phyloP scores from a whole-genome alignment of 2,329 filamentous ascomycete genomes.

The Leptographium galeiforme region DNA sequence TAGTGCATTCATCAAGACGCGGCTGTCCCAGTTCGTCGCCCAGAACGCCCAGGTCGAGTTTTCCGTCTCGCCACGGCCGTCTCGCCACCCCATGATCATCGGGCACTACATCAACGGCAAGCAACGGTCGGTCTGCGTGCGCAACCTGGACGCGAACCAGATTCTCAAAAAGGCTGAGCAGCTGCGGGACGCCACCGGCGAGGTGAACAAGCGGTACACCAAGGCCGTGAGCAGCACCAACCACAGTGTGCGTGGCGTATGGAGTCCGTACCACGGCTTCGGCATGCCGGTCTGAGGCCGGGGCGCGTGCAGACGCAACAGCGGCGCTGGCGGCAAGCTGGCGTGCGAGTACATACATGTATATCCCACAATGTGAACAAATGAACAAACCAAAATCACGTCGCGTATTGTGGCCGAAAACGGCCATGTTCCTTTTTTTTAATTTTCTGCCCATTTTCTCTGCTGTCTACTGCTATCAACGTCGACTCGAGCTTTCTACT shows the following conservation, averaged over 20 bases:
- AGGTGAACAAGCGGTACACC: conserved; percentile 51
- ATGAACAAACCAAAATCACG: background rate
- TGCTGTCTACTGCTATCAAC: background rate
- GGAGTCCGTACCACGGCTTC: conserved; percentile 56
- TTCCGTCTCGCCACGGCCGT: conserved; percentile 77
- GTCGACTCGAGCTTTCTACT: conserved; percentile 21
- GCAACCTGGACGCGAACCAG: conserved; percentile 69
- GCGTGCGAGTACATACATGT: conserved; percentile 1
- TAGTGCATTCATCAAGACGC: conserved; percentile 69
- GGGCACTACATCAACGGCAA: conserved; percentile 89
- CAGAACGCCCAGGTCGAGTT: conserved; percentile 84
- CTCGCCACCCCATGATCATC: conserved; percentile 76
- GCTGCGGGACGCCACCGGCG: conserved; percentile 60
- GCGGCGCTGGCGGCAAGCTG: background rate
- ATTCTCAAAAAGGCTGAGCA: conserved; percentile 68
- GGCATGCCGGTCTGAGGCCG: conserved; percentile 35
- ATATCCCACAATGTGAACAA: background rate
- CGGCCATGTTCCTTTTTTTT: background rate
- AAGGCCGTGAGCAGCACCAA: conserved; percentile 53
- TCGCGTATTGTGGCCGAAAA: background rate
- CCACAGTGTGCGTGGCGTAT: conserved; percentile 54
- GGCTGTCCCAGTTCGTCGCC: conserved; percentile 64
- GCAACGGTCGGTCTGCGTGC: conserved; percentile 74
- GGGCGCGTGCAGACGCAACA: background rate
- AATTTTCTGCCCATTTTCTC: background rate